These are phyloP conservation scores for Mucor racemosus DNA, from an alignment of 371 early-diverging fungal genomes.

Conservation along the genomic window DNA sequence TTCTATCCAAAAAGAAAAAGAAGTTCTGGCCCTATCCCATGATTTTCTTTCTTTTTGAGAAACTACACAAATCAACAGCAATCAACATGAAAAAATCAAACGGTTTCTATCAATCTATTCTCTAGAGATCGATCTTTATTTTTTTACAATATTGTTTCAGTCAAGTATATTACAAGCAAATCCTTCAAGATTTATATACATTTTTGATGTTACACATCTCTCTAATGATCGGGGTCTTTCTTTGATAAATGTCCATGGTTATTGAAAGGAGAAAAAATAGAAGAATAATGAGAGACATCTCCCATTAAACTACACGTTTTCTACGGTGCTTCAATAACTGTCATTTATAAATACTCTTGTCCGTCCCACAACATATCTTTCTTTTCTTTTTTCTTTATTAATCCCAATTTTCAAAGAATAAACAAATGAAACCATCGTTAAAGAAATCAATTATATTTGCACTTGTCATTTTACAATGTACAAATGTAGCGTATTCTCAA, in stretches of 20 bases:
- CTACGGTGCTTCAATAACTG: background rate
- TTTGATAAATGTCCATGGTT: background rate
- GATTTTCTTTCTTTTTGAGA: background rate
- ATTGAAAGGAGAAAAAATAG: background rate
- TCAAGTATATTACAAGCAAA: too few species aligned
- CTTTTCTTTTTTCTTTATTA: constrained; percentile 8
- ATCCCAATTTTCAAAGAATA: background rate
- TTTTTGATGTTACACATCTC: background rate
- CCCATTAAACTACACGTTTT: background rate
- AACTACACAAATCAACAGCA: background rate
- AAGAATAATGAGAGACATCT: background rate
- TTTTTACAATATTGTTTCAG: too few species aligned
- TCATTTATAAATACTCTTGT: background rate
- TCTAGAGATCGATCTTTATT: too few species aligned
- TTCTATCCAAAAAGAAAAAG: background rate
- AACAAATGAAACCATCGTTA: constrained; percentile 8
- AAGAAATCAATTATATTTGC: constrained; percentile 2
- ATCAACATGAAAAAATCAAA: background rate
- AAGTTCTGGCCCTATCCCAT: constrained; percentile 1
- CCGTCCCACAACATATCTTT: background rate
- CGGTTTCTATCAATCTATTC: background rate
- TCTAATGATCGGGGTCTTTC: background rate
- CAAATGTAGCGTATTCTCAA: background rate
- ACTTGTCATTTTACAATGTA: constrained; percentile 12
- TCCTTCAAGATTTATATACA: background rate